A percentile compares a stretch with the other conserved stretches of the same genome.
Conservation (phyloP, 176 grass and related monocot species). For the Avena eriantha region DNA sequence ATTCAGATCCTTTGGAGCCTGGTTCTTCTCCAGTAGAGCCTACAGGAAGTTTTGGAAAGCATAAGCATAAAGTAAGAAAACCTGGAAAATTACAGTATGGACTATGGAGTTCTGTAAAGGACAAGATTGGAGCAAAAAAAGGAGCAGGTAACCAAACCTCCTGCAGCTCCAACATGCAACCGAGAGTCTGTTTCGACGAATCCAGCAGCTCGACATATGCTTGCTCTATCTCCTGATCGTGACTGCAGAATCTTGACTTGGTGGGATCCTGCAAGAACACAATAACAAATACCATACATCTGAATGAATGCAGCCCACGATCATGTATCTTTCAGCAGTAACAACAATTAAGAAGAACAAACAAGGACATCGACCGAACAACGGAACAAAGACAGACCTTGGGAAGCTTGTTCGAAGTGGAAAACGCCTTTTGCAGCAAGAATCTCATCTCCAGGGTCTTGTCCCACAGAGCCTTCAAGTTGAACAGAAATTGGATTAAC, state of each 20-base stretch:
- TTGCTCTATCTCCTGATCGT: conserved; percentile 59
- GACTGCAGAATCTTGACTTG: conserved; percentile 70
- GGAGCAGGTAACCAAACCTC: conserved; percentile 57
- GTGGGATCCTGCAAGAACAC: conserved; percentile 64
- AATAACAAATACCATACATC: neutral
- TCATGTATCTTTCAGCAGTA: neutral
- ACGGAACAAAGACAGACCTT: conserved; percentile 46
- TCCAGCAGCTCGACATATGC: conserved; percentile 68
- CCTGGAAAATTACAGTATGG: neutral
- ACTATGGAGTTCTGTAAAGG: neutral
- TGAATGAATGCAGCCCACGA: neutral
- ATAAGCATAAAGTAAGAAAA: conserved; percentile 35
- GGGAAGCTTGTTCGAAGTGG: conserved; percentile 88
- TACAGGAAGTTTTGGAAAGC: conserved; percentile 38
- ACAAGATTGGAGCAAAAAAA: neutral
- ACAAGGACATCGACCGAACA: neutral
- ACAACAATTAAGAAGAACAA: neutral
- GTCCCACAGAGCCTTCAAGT: conserved; percentile 77
- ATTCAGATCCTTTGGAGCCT: conserved; percentile 40
- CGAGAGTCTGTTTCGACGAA: conserved; percentile 68
- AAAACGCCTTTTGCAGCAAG: conserved; percentile 84
- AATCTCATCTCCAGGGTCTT: conserved; percentile 85
- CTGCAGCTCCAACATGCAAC: conserved; percentile 78
- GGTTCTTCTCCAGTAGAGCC: conserved; percentile 83
- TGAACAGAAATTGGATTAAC: conserved; percentile 11